Evolutionary conservation across 78 protist species (phyloP), one percentile per base, ranked within the genome.

Genomic region (Pigoraptor vietnamica): DNA sequence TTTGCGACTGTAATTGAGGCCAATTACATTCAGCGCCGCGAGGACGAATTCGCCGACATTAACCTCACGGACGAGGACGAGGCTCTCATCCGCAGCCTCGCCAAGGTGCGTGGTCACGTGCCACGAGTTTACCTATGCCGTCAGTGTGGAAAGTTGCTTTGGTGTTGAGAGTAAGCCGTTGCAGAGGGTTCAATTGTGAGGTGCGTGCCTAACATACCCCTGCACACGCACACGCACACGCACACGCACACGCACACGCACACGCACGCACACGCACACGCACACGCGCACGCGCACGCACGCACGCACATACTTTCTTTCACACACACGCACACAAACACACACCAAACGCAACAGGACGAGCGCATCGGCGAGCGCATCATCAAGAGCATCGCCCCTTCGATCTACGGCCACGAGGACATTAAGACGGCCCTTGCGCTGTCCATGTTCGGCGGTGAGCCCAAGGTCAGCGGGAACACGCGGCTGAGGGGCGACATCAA

Each of bases 401-500:
- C 99, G 24, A 99, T 99, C 92, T 97, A 92, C 93, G 99, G 99
- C 40, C 98, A 98, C 93, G 98, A 95, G 29, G 97, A 99, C 93
- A 94, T 99, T 94, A 99, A 99, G 95, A 93, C 90, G 32, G 99
- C 98, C 24, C 9, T 99, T 29, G 99, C 99, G 24, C 92, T 98
- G 86, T 90, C 99, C 25, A 55, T 99, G 92, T 98, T 99, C 87
- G 99, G 99, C 55, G 99, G 99, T 29, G 91, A 55, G 24, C 87
- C 96, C 67, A 97, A 97, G 95, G 88, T 37, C 48, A 6, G 25
- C 25, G 48, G 90, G 23, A 94, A 86, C 82, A 99, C 98, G 91
- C 88, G 97, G 36, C 92, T 98, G 40, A 97, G 99, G 37, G 99
- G 99, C 10, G 99, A 99, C 94, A 99, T 99, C 95, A 99, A 99